Conservation (phyloP, 2,329 filamentous ascomycete genomes). For the Sarocladiaceae sp. region DNA sequence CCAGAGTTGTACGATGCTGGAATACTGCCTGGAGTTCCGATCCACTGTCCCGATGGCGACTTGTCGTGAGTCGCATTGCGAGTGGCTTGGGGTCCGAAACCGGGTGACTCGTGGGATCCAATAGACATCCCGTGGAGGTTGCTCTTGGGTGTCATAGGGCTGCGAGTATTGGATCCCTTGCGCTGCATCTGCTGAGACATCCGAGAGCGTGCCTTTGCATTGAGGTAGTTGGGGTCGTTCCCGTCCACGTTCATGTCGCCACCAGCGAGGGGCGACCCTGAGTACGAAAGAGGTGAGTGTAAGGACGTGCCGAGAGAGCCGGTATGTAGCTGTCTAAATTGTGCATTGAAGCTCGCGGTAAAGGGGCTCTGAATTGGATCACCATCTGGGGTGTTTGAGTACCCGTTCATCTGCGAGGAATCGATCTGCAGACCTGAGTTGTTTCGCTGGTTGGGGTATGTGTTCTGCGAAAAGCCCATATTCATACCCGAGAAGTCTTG, state of each 20-base stretch:
- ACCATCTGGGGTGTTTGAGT: slow-evolving; percentile 86
- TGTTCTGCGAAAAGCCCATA: slow-evolving; percentile 50
- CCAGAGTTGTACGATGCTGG: slow-evolving; percentile 85
- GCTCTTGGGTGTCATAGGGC: slow-evolving; percentile 83
- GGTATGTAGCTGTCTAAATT: slow-evolving; percentile 58
- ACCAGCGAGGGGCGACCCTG: slow-evolving; percentile 29
- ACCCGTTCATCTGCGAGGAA: slow-evolving; percentile 67
- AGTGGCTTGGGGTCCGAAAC: slow-evolving; percentile 73
- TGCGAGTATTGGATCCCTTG: slow-evolving; percentile 68
- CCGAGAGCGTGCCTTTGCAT: slow-evolving; percentile 51
- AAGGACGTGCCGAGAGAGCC: slow-evolving; percentile 48
- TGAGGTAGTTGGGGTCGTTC: slow-evolving; percentile 51
- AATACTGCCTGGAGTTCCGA: slow-evolving; percentile 72
- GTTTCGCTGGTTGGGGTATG: slow-evolving; percentile 50
- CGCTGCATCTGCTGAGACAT: slow-evolving; percentile 60
- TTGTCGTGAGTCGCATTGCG: slow-evolving; percentile 69
- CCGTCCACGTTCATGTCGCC: slow-evolving; percentile 43
- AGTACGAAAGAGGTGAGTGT: slow-evolving; percentile 34
- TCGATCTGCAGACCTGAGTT: slow-evolving; percentile 54
- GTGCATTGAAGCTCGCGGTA: slow-evolving; percentile 70
- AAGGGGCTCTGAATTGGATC: slow-evolving; percentile 90
- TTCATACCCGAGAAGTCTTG: slow-evolving; percentile 53
- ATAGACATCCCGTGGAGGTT: slow-evolving; percentile 69
- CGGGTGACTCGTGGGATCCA: slow-evolving; percentile 58
- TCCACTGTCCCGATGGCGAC: slow-evolving; percentile 82